These are phyloP conservation scores for Kwoniella bestiolae DNA, from an alignment of 768 basidiomycete species.

Conservation along the genomic window DNA sequence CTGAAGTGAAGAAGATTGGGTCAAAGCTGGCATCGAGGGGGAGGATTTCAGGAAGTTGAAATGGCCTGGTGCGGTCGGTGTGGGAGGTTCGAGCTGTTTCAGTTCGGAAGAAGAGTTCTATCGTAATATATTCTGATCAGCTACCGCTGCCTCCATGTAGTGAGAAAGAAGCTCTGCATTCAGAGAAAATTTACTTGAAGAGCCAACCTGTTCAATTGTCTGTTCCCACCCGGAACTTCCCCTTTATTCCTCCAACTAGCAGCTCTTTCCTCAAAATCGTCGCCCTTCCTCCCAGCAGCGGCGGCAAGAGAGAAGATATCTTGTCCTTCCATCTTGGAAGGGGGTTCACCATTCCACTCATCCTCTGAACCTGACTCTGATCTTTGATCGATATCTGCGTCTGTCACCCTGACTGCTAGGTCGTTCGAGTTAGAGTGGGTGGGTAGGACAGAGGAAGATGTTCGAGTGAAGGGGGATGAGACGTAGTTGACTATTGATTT, in stretches of 20 bases:
- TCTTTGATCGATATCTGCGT: slow-evolving; percentile 7
- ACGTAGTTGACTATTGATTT: slow-evolving; percentile 40
- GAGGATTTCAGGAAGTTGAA: slow-evolving; percentile 6
- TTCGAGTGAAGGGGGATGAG: slow-evolving; percentile 34
- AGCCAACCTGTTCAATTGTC: slow-evolving; percentile 30
- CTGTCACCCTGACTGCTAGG: background rate
- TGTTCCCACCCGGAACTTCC: slow-evolving; percentile 36
- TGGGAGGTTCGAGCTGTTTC: slow-evolving; percentile 2
- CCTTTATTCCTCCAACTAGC: slow-evolving; percentile 29
- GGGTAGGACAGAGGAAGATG: slow-evolving; percentile 27
- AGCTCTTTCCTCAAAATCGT: slow-evolving; percentile 30
- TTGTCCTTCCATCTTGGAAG: slow-evolving; percentile 26
- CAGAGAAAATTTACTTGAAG: slow-evolving; percentile 30
- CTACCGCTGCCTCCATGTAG: background rate
- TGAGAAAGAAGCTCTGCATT: background rate
- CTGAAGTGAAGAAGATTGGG: background rate
- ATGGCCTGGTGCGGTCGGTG: slow-evolving; percentile 23
- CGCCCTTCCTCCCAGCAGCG: slow-evolving; percentile 26
- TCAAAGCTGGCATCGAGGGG: slow-evolving; percentile 19
- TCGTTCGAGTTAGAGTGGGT: slow-evolving; percentile 15
- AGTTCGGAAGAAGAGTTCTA: background rate
- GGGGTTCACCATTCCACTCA: slow-evolving; percentile 41
- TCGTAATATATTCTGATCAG: background rate
- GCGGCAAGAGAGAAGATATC: slow-evolving; percentile 42
- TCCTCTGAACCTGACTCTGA: slow-evolving; percentile 52